phyloP scores from a whole-genome alignment of 2,329 filamentous ascomycete genomes.

The Aspergillus eucalypticola region DNA sequence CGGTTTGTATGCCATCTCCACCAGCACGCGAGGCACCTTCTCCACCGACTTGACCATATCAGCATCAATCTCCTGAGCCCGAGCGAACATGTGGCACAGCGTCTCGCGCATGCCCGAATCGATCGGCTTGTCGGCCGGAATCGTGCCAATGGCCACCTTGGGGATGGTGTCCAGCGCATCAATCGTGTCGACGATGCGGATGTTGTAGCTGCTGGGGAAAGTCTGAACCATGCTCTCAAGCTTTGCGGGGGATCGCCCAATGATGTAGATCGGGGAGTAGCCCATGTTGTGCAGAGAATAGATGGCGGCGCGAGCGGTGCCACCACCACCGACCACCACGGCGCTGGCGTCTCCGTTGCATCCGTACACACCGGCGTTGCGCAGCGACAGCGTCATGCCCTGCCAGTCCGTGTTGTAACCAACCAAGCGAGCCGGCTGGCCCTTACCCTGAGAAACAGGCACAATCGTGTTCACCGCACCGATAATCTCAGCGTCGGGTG shows the following conservation, averaged over 20 bases:
- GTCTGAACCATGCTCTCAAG: conserved; percentile 66
- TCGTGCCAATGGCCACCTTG: conserved; percentile 79
- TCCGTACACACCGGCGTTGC: conserved; percentile 62
- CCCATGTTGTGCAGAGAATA: conserved; percentile 83
- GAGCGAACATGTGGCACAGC: conserved; percentile 56
- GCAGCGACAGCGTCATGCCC: conserved; percentile 82
- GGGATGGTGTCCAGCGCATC: conserved; percentile 58
- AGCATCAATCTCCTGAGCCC: conserved; percentile 50
- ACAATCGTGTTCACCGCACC: conserved; percentile 95
- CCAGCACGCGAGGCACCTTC: conserved; percentile 60
- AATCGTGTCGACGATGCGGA: conserved; percentile 62
- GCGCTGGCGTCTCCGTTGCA: conserved; percentile 53
- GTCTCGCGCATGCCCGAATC: conserved; percentile 69
- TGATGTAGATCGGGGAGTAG: conserved; percentile 81
- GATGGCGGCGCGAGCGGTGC: conserved; percentile 87
- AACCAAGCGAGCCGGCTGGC: conserved; percentile 56
- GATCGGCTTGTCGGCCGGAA: conserved; percentile 84
- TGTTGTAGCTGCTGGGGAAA: conserved; percentile 73
- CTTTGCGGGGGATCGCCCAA: conserved; percentile 73
- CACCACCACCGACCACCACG: conserved; percentile 86
- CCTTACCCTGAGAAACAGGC: conserved; percentile 53
- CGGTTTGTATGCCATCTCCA: conserved; percentile 98
- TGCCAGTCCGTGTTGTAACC: conserved; percentile 97
- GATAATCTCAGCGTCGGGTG: conserved; percentile 75
- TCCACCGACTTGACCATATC: conserved; percentile 35